These are phyloP conservation scores for Blastocystis hominis DNA, from an alignment of 352 stramenopile species.

Conservation along the genomic window DNA sequence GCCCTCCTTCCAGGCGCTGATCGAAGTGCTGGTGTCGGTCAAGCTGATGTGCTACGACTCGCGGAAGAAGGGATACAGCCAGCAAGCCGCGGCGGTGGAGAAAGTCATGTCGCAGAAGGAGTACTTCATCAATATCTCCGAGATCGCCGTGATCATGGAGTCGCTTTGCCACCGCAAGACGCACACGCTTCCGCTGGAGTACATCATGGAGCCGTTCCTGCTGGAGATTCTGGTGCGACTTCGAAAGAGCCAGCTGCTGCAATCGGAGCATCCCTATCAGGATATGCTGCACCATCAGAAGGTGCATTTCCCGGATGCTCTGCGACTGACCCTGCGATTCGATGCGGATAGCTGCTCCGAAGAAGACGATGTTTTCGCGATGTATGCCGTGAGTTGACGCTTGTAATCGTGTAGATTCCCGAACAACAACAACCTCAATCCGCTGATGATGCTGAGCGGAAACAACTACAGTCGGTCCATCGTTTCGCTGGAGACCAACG, in stretches of 20 bases:
- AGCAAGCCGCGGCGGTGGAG: not conserved
- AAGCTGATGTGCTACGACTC: slow-evolving; percentile 52
- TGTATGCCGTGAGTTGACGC: not conserved
- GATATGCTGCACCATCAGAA: not conserved
- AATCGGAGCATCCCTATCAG: slow-evolving; percentile 47
- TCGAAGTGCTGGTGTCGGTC: slow-evolving; percentile 43
- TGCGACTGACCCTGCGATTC: slow-evolving; percentile 32
- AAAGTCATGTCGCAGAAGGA: not conserved
- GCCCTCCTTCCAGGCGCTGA: slow-evolving; percentile 41
- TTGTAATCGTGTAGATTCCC: slow-evolving; percentile 2
- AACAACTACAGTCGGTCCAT: not conserved
- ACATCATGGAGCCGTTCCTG: slow-evolving; percentile 38
- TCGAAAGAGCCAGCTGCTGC: not conserved
- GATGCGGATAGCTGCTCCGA: slow-evolving; percentile 39
- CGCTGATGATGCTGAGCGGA: slow-evolving; percentile 24
- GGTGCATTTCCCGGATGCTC: not conserved
- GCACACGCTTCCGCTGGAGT: not conserved
- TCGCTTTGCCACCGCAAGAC: not conserved
- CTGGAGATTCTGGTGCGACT: slow-evolving; percentile 28
- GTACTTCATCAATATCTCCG: slow-evolving; percentile 12
- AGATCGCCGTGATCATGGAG: slow-evolving; percentile 24
- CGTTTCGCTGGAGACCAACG: not conserved
- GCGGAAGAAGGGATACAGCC: not conserved
- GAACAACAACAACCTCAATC: slow-evolving; percentile 9
- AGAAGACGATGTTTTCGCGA: slow-evolving; percentile 54